Conservation (phyloP, 1,284 basidiomycete species). For the Cryptococcus sp. region DNA sequence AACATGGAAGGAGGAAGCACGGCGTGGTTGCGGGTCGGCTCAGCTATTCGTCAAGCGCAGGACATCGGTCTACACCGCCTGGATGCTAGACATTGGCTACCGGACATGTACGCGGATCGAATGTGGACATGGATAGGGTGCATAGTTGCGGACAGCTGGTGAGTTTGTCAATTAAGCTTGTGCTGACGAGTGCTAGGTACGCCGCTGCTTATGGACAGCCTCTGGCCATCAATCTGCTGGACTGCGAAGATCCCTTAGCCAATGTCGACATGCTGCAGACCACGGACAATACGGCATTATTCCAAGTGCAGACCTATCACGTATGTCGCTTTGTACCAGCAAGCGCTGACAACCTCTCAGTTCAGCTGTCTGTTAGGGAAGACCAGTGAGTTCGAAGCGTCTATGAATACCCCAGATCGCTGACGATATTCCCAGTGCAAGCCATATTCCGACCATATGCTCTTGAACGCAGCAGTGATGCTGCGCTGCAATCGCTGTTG, state of each 20-base stretch:
- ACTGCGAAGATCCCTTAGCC: slow-evolving; percentile 17
- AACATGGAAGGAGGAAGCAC: slow-evolving; percentile 20
- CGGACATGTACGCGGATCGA: slow-evolving; percentile 17
- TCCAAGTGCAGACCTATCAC: slow-evolving; percentile 3
- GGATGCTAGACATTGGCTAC: slow-evolving; percentile 11
- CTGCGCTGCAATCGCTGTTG: slow-evolving; percentile 4
- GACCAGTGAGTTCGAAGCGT: slow-evolving; percentile 5
- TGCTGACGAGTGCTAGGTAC: slow-evolving; percentile 8
- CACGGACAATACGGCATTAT: slow-evolving; percentile 10
- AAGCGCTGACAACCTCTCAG: not conserved
- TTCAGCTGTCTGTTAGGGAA: slow-evolving; percentile 14
- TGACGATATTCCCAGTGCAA: slow-evolving; percentile 10
- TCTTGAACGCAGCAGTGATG: slow-evolving; percentile 11
- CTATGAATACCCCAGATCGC: not conserved
- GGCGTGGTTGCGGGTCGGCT: slow-evolving; percentile 13
- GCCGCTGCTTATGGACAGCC: slow-evolving; percentile 15
- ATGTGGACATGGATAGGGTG: slow-evolving; percentile 12
- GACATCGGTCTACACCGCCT: slow-evolving; percentile 21
- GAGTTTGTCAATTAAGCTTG: not conserved
- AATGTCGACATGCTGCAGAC: slow-evolving; percentile 11
- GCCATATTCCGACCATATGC: slow-evolving; percentile 14
- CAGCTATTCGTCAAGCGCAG: slow-evolving; percentile 16
- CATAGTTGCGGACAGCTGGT: slow-evolving; percentile 17
- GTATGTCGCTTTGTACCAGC: too few relatives aligned
- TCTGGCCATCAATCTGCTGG: slow-evolving; percentile 10